A percentile compares a stretch with the other conserved stretches of the same genome.
Conservation (phyloP, 176 grass and related monocot species). For the Cenchrus purpureus region DNA sequence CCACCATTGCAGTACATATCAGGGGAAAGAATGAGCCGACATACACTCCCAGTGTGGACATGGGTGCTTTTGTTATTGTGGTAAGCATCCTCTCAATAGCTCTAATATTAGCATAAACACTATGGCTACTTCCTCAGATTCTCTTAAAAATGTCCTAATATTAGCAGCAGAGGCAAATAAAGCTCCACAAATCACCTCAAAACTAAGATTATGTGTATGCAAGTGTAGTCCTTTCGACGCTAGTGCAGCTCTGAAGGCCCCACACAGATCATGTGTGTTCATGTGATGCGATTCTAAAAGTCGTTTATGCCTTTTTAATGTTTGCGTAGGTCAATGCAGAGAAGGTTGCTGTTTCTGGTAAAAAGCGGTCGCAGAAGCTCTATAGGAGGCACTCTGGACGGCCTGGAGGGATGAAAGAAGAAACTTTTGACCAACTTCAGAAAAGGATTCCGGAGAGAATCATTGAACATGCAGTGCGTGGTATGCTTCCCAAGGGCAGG, state of each 20-base stretch:
- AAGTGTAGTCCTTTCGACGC: background rate
- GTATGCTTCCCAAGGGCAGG: constrained; percentile 99
- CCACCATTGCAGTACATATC: constrained; percentile 94
- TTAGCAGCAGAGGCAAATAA: constrained; percentile 9
- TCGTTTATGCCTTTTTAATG: constrained; percentile 1
- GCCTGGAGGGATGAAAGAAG: constrained; percentile 92
- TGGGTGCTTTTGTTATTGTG: constrained; percentile 99
- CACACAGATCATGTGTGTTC: background rate
- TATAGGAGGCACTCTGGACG: constrained; percentile 96
- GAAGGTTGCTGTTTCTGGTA: constrained; percentile 96
- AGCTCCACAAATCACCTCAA: background rate
- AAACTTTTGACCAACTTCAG: constrained; percentile 99
- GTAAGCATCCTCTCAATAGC: constrained; percentile 50
- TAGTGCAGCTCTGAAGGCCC: constrained; percentile 21
- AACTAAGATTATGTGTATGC: constrained; percentile 3
- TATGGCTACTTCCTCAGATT: background rate
- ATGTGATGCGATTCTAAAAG: constrained; percentile 13
- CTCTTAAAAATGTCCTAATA: background rate
- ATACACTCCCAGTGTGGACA: constrained; percentile 96
- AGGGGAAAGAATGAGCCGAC: constrained; percentile 97
- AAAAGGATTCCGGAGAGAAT: constrained; percentile 97
- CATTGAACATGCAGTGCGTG: constrained; percentile 89
- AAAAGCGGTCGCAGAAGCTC: constrained; percentile 88
- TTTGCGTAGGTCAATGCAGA: constrained; percentile 87
- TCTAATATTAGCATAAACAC: background rate